Conservation (phyloP, 352 stramenopile genomes). For the Blastocystis sp. region DNA sequence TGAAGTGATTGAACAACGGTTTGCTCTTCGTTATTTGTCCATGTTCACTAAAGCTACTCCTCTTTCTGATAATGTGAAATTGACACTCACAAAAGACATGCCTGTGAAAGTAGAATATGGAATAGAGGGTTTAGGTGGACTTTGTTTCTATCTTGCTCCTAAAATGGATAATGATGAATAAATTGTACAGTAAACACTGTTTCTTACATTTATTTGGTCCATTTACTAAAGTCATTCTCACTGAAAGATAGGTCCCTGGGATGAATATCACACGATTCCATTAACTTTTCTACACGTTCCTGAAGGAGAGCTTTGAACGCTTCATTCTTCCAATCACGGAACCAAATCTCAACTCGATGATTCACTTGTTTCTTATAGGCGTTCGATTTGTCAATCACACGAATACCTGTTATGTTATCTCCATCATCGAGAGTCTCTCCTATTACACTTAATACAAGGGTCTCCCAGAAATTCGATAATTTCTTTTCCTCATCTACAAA, state of each 20-base stretch:
- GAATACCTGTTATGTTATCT: slow-evolving; percentile 82
- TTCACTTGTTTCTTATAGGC: slow-evolving; percentile 55
- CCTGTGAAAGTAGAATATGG: slow-evolving; percentile 97
- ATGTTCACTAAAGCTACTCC: slow-evolving; percentile 98
- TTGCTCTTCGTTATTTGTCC: slow-evolving; percentile 97
- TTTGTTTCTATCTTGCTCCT: slow-evolving; percentile 97
- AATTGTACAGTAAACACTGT: slow-evolving; percentile 28
- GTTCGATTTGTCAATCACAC: slow-evolving; percentile 79
- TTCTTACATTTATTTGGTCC: slow-evolving; percentile 23
- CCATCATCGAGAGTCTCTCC: slow-evolving; percentile 80
- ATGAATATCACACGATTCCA: not conserved
- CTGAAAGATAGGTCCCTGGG: not conserved
- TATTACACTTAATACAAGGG: slow-evolving; percentile 81
- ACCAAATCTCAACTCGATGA: slow-evolving; percentile 63
- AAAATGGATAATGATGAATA: slow-evolving; percentile 95
- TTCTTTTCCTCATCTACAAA: slow-evolving; percentile 76
- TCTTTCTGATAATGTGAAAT: slow-evolving; percentile 87
- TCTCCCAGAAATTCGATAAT: slow-evolving; percentile 82
- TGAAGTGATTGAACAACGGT: slow-evolving; percentile 95
- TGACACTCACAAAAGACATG: slow-evolving; percentile 94
- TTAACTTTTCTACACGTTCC: slow-evolving; percentile 13
- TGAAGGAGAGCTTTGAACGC: not conserved
- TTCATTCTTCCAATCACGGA: slow-evolving; percentile 59
- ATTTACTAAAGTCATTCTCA: slow-evolving; percentile 43
- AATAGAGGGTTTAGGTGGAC: slow-evolving; percentile 91